phyloP scores from a whole-genome alignment of 306 rosid genomes.

The Cercis canadensis region DNA sequence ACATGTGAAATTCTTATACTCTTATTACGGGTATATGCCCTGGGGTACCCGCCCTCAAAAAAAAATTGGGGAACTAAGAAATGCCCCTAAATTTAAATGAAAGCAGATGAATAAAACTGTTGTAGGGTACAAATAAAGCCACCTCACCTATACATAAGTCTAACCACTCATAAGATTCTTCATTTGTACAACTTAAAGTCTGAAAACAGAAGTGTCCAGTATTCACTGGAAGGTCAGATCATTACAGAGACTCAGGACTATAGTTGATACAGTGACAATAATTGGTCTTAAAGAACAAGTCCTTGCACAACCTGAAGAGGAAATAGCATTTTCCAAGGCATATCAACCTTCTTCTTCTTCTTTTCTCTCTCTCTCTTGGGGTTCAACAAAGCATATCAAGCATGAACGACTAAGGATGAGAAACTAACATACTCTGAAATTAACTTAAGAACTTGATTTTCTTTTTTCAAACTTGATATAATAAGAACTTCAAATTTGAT shows the following conservation, averaged over 20 bases:
- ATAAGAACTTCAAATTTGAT: too few species aligned
- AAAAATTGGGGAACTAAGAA: too few species aligned
- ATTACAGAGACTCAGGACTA: slow-evolving; percentile 32
- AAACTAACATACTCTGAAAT: too few species aligned
- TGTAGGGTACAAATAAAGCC: too few species aligned
- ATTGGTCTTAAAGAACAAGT: slow-evolving; percentile 32
- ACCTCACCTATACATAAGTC: background rate
- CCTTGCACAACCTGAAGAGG: slow-evolving; percentile 43
- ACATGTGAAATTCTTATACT: background rate
- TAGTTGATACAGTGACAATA: slow-evolving; percentile 39
- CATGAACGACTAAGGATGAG: too few species aligned
- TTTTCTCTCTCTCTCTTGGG: too few species aligned
- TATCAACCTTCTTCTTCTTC: too few species aligned
- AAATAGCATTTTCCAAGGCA: slow-evolving; percentile 45
- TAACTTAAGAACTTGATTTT: background rate
- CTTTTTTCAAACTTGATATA: too few species aligned
- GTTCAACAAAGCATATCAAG: too few species aligned
- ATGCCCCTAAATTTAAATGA: too few species aligned
- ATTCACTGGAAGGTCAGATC: slow-evolving; percentile 44
- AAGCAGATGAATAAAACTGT: too few species aligned
- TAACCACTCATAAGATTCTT: background rate
- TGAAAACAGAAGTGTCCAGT: slow-evolving; percentile 24
- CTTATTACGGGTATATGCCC: background rate
- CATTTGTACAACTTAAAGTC: slow-evolving; percentile 8
- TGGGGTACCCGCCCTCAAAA: too few species aligned